A percentile compares a stretch with the other conserved stretches of the same genome.
These are phyloP conservation scores for Kwoniella sp. DNA, from an alignment of 768 basidiomycete species.

Conservation along the genomic window DNA sequence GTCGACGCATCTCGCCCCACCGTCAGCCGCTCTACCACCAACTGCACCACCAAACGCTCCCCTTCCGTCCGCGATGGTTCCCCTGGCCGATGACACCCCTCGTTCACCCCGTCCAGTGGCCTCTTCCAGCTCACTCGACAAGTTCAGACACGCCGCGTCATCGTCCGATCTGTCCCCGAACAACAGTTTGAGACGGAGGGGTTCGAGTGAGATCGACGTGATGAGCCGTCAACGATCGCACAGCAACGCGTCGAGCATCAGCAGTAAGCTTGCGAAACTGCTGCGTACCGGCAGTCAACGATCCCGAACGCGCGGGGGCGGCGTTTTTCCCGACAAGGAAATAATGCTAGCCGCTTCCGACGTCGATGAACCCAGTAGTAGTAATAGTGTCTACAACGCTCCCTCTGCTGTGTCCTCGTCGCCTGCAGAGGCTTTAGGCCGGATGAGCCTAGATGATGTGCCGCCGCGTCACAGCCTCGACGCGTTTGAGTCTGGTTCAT, in stretches of 20 bases:
- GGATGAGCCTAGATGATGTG: constrained; percentile 26
- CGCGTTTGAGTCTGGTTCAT: constrained; percentile 34
- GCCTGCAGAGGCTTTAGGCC: constrained; percentile 17
- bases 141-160: constrained; percentile 15
- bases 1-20: constrained; percentile 17
- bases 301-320: constrained; percentile 5
- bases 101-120: constrained; percentile 34
- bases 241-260: constrained; percentile 48
- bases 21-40: too few species aligned
- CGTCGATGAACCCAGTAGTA: constrained; percentile 17
- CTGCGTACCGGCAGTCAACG: constrained; percentile 43
- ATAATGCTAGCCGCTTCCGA: constrained; percentile 13
- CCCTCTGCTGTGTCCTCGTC: constrained; percentile 21
- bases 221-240: constrained; percentile 43
- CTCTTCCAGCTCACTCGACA: constrained; percentile 43
- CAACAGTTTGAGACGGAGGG: constrained; percentile 33
- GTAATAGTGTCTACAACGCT: background rate
- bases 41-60: too few species aligned
- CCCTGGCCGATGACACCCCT: constrained; percentile 22
- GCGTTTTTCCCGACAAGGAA: constrained; percentile 12
- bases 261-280: constrained; percentile 43
- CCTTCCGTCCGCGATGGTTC: constrained; percentile 9
- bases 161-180: constrained; percentile 30
- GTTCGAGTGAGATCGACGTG: constrained; percentile 37
- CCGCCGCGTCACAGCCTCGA: too few species aligned